Percentiles rank a stretch among this genome's conserved stretches.
phyloP scores from a whole-genome alignment of 768 basidiomycete genomes.

The Rhodosporidiobolus odoratus region DNA sequence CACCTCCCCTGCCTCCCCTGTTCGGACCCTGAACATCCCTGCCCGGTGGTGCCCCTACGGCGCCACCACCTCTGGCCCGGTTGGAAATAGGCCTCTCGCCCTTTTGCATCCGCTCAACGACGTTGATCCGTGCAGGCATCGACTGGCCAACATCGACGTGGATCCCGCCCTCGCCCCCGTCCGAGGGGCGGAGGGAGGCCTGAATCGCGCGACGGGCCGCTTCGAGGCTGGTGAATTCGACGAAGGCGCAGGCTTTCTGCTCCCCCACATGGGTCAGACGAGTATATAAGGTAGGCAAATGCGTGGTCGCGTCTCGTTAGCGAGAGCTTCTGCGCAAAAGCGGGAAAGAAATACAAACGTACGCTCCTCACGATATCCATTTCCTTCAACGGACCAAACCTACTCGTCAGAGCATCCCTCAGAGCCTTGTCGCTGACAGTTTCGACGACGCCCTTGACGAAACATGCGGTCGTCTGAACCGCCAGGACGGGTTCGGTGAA shows the following conservation, averaged over 20 bases:
- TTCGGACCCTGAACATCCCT: neutral
- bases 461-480: constrained; percentile 71
- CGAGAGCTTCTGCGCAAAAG: neutral
- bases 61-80: neutral
- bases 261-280: neutral
- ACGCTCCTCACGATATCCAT: constrained; percentile 71
- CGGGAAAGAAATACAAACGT: neutral
- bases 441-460: constrained; percentile 85
- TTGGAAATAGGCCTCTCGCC: constrained; percentile 11
- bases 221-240: constrained; percentile 75
- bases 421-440: constrained; percentile 57
- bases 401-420: constrained; percentile 52
- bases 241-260: constrained; percentile 58
- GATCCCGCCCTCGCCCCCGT: constrained; percentile 87
- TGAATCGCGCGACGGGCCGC: constrained; percentile 79
- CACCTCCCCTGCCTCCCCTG: neutral
- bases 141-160: constrained; percentile 63
- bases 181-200: constrained; percentile 58
- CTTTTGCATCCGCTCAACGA: constrained; percentile 36
- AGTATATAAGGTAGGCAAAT: neutral
- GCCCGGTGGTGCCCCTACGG: neutral
- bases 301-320: too few relatives aligned
- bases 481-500: constrained; percentile 38
- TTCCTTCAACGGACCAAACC: constrained; percentile 79
- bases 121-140: constrained; percentile 17